These are phyloP conservation scores for Trifolium subterraneum DNA, from an alignment of 306 rosid species.

Conservation along the genomic window DNA sequence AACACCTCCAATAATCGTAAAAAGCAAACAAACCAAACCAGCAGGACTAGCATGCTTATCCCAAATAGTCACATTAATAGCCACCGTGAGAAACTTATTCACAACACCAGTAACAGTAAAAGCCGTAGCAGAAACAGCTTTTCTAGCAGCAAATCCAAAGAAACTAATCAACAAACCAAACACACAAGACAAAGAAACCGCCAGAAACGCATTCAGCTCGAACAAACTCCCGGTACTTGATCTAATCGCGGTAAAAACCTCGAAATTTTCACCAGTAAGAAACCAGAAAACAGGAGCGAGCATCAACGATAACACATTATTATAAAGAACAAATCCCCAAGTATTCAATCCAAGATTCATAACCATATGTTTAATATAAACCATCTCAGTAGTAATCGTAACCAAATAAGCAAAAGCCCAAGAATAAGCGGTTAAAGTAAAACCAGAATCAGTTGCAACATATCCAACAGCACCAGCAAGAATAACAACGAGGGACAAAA, in stretches of 20 bases:
- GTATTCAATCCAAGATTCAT: conserved; percentile 90
- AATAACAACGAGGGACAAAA: conserved; percentile 70
- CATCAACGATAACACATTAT: conserved; percentile 78
- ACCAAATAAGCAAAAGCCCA: conserved; percentile 96
- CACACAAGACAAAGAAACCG: conserved; percentile 76
- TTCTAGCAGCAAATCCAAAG: conserved; percentile 95
- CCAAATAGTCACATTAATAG: conserved; percentile 89
- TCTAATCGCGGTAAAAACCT: conserved; percentile 67
- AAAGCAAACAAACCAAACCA: conserved; percentile 86
- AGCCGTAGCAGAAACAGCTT: conserved; percentile 91
- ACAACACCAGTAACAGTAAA: conserved; percentile 97
- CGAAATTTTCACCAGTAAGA: conserved; percentile 76
- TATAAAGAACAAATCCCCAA: conserved; percentile 91
- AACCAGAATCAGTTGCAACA: conserved; percentile 87
- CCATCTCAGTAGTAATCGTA: conserved; percentile 95
- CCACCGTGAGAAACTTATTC: conserved; percentile 91
- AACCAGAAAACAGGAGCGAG: conserved; percentile 88
- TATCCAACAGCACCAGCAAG: conserved; percentile 91
- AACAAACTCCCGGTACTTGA: conserved; percentile 60
- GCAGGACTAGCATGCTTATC: conserved; percentile 93
- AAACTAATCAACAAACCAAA: conserved; percentile 93
- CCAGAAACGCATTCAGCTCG: conserved; percentile 57
- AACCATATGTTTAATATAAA: conserved; percentile 94
- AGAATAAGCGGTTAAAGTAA: conserved; percentile 81
- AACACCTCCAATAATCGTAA: conserved; percentile 83